Evolutionary conservation across 441 rosid genomes (phyloP), one percentile per base, ranked within the genome.

Genomic region (Adansonia grandidieri): DNA sequence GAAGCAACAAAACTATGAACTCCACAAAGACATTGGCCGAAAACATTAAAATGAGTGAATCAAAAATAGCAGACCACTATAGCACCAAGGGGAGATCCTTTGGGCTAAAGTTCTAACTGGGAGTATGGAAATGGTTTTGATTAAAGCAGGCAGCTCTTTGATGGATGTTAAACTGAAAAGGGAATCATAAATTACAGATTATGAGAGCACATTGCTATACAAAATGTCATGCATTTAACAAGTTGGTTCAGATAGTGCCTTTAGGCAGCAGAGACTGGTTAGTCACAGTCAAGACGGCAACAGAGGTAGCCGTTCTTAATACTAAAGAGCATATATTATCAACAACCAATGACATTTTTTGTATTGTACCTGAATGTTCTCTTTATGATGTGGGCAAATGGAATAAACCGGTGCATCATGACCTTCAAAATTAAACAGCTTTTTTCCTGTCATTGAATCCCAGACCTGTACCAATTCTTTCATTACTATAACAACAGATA

Each of bases 341-440:
- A 50, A 45, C 61, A 63, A 45, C n/a, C 20, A 22, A 62, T 42
- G 17, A 13, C 68, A n/a, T 62, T 65, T 37, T 66, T 40, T 28
- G 60, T 47, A 75, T 61, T 58, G n/a, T 63, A 95, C 98, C 98
- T 93, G 96, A 82, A 93, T 88, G 83, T 68, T 93, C 74, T 91
- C 97, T 85, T 91, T 93, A 87, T 88, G 88, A 82, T 95, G 97
- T 83, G 97, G 97, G 77, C 95, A 93, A 68, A 95, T 84, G 50
- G 95, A 91, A 84, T 91, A 93, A 44, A 91, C 95, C 4, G 96
- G 86, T 75, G 97, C 89, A 60, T 91, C 94, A 42, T 95, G 98
- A 76, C 97, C 98, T 88, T 87, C 93, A 77, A 95, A 93, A 77
- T 81, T 87, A 79, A 85, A 93, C 63, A 91, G 85, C 66, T 73